phyloP scores from a whole-genome alignment of 2,329 filamentous ascomycete species.

The Thielaviopsis ethacetica region DNA sequence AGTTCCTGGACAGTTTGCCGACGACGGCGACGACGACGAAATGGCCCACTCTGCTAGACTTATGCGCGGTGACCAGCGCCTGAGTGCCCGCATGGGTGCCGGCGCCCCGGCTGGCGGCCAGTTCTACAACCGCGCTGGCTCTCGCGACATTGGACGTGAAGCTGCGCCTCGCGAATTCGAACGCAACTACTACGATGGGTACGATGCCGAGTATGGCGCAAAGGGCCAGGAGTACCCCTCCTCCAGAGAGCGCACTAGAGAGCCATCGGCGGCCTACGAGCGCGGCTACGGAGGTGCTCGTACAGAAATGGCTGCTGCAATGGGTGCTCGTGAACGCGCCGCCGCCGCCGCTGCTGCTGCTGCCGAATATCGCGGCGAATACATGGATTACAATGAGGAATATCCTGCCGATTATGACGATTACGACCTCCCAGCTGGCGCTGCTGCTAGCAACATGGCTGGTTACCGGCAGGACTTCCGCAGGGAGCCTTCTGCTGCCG shows the following conservation, averaged over 20 bases:
- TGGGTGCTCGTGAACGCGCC: background rate
- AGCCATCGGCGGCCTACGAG: conserved; percentile 4
- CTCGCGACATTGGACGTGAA: conserved; percentile 3
- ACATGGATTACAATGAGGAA: conserved; percentile 8
- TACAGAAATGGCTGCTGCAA: background rate
- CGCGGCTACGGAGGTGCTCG: conserved; percentile 3
- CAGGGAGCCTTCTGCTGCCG: conserved; percentile 4
- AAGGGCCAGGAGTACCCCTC: background rate
- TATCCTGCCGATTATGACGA: conserved; percentile 8
- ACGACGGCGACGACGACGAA: conserved; percentile 1
- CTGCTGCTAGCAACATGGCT: conserved; percentile 6
- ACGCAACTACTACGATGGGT: conserved; percentile 8
- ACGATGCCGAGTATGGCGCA: conserved; percentile 8
- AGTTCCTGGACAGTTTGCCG: background rate
- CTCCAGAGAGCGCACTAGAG: conserved; percentile 1
- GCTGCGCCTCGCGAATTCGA: conserved; percentile 6
- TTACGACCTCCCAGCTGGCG: conserved; percentile 6
- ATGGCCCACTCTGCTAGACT: conserved; percentile 9
- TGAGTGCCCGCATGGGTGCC: conserved; percentile 6
- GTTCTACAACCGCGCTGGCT: conserved; percentile 5
- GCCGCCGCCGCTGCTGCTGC: conserved; percentile 5
- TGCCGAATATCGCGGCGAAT: conserved; percentile 3
- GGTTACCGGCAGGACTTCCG: conserved; percentile 7
- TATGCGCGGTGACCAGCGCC: conserved; percentile 7
- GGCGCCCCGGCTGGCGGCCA: conserved; percentile 2